Percentiles rank a stretch among this genome's conserved stretches.
Evolutionary conservation across 352 stramenopile species (phyloP).

Genomic region (Phytophthora megakarya): DNA sequence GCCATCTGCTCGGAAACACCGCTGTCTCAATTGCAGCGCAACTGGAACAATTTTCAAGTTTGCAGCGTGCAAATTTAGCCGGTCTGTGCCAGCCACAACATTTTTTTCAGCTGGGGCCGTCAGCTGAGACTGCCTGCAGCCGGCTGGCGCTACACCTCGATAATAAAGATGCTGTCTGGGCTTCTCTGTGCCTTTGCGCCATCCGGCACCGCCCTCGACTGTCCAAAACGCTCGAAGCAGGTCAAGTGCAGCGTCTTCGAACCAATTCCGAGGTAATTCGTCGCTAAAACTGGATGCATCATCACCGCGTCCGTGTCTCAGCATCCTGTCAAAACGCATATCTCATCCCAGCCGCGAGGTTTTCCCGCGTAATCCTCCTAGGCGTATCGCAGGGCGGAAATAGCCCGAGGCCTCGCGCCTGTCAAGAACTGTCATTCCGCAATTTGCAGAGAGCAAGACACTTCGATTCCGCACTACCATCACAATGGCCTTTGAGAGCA

Average conservation of each 20-base stretch:
- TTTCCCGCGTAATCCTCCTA: constrained; percentile 16
- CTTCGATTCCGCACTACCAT: background rate
- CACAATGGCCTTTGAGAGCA: constrained; percentile 58
- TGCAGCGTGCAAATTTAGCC: constrained; percentile 17
- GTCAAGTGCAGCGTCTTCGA: background rate
- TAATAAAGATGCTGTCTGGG: background rate
- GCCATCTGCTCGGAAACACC: background rate
- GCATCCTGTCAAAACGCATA: constrained; percentile 12
- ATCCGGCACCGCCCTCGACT: constrained; percentile 8
- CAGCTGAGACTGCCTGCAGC: constrained; percentile 1
- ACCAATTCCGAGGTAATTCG: background rate
- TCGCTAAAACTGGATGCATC: background rate
- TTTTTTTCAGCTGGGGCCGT: background rate
- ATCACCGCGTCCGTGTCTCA: constrained; percentile 20
- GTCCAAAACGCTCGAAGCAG: constrained; percentile 11
- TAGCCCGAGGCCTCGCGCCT: background rate
- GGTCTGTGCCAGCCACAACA: constrained; percentile 15
- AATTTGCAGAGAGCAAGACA: constrained; percentile 38
- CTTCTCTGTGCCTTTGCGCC: background rate
- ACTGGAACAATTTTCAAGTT: no score
- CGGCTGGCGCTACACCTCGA: constrained; percentile 1
- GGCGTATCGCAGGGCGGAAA: constrained; percentile 23
- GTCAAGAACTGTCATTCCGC: constrained; percentile 37
- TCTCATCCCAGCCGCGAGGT: background rate
- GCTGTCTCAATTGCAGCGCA: constrained; percentile 8